Base-by-base conservation (phyloP, 192 early-diverging fungal genomes). In the Coemansia sp. region DNA sequence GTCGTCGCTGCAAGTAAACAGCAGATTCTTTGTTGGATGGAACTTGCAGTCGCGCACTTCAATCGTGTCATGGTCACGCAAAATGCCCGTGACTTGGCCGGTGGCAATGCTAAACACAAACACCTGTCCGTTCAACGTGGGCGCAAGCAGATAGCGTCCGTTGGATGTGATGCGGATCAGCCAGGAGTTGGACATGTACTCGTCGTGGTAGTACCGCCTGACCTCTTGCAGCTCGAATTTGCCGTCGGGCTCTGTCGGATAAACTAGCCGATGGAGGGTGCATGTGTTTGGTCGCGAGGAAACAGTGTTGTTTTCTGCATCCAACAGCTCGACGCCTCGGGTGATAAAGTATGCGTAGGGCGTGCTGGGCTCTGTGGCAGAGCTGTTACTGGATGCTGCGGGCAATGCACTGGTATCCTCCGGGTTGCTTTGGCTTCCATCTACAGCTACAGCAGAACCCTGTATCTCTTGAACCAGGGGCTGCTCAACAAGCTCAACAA, bases 11-110 rank as follows among this genome's bases (percentile, higher is more conserved):
- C 92, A 91, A 7, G 96, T 92, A 62, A 95, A 90, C 57, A 98
- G 38, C 2, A 94, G 72, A 37, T 90, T 89, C 50, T 86, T 81
- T 17, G 86, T 88, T 39, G 94, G 94, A 66, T 96, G 95, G 74
- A 96, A 92, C 50, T 94, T 84, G 40, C 94, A 89, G 80, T 98
- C 96, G 42, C 96, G 87, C n/a, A 98, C 91, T 73, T 98, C 96
- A 9, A 95, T 85, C 37, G 91, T 92, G 50, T 96, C 90, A 65
- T 98, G 95, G 58, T 96, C 94, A 58, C 91, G 87, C 61, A 98
- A 75, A 14, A 97, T 84, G 2, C 84, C 90, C 6, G 89, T 87
- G 6, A 95, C 86, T 61, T 91, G 74, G 1, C 94, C 94, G 0
- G 89, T 91, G 43, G 85, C 79, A 42, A 97, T 68, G 69, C 90